Conservation (phyloP, 108 stramenopile species). For the Nitzschia inconspicua region DNA sequence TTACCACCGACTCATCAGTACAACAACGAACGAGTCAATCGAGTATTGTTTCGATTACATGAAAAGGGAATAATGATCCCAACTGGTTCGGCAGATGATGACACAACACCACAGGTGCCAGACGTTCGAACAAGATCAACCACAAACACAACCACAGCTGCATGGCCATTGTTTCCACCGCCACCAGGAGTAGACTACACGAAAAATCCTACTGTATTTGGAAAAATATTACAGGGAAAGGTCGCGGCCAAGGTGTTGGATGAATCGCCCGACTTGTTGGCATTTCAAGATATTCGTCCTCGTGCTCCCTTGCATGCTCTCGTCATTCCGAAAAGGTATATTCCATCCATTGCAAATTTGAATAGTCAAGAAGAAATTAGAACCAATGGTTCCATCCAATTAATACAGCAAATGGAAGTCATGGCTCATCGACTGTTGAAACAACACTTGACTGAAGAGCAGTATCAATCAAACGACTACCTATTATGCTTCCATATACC, state of each 20-base stretch:
- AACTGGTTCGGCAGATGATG: too few species aligned
- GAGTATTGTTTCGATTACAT: too few species aligned
- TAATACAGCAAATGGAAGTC: conserved; percentile 49
- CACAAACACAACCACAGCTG: too few species aligned
- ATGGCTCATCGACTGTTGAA: conserved; percentile 43
- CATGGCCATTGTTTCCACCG: too few species aligned
- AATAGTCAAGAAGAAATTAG: background rate
- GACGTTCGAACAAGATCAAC: too few species aligned
- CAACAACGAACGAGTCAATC: too few species aligned
- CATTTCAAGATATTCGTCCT: conserved; percentile 58
- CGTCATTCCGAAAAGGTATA: conserved; percentile 60
- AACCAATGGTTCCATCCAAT: conserved; percentile 13
- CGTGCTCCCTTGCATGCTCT: conserved; percentile 57
- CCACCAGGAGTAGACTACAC: too few species aligned
- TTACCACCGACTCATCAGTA: too few species aligned
- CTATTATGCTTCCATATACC: conserved; percentile 66
- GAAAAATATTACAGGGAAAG: conserved; percentile 58
- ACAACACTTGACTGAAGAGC: conserved; percentile 37
- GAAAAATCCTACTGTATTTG: conserved; percentile 76
- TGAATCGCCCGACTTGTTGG: conserved; percentile 42
- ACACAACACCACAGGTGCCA: too few species aligned
- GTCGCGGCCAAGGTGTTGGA: conserved; percentile 24
- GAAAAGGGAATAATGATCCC: too few species aligned
- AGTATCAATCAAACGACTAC: conserved; percentile 42
- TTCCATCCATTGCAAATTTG: conserved; percentile 33